Evolutionary conservation across 179 eudicot species (phyloP).

Genomic region (Beta corolliflora): DNA sequence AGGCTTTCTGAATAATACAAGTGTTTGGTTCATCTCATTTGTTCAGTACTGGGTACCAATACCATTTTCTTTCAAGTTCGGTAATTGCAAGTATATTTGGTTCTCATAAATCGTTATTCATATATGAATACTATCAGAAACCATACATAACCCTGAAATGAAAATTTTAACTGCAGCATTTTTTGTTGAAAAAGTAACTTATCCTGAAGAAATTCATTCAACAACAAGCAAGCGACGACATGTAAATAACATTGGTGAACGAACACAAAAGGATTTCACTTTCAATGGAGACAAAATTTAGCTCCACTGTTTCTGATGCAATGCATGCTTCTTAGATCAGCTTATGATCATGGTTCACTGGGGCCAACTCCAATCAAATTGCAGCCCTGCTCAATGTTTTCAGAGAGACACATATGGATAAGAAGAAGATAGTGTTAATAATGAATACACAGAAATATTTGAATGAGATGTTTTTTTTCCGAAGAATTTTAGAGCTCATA

Average conservation of each 20-base stretch:
- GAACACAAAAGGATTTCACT: not conserved
- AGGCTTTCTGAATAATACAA: conserved; percentile 14
- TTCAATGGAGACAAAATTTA: not conserved
- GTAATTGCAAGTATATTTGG: not conserved
- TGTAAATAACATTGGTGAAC: not conserved
- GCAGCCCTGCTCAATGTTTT: not conserved
- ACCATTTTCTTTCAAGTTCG: not conserved
- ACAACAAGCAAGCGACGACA: not conserved
- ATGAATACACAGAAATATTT: not conserved
- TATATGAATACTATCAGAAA: not conserved
- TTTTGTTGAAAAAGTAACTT: not conserved
- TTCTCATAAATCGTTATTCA: not conserved
- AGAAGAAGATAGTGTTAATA: not conserved
- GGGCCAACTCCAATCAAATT: not conserved
- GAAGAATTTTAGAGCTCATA: no score
- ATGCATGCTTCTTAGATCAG: not conserved
- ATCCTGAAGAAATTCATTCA: no score
- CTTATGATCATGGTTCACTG: not conserved
- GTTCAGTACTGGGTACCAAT: not conserved
- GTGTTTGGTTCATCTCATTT: conserved; percentile 4
- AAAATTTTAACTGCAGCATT: not conserved
- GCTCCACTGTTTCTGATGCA: not conserved
- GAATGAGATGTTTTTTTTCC: no score
- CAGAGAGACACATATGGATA: not conserved
- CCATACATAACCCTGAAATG: not conserved